These are phyloP conservation scores for Helichrysum umbraculigerum DNA, from an alignment of 129 eudicot genomes.

Conservation along the genomic window DNA sequence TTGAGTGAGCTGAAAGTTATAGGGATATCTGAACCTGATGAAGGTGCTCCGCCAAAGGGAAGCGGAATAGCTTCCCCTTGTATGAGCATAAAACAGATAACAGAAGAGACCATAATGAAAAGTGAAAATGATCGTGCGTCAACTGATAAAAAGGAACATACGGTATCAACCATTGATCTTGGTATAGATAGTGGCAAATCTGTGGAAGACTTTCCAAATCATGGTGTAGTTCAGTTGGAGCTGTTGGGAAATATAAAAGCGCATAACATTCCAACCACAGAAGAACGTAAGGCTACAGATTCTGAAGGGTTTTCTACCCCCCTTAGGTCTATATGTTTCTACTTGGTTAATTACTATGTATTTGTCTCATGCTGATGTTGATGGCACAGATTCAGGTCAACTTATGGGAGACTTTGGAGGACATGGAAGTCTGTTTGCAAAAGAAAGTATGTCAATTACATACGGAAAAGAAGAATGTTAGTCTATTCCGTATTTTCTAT, in stretches of 20 bases:
- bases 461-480: conserved; percentile 19
- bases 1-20: conserved; percentile 7
- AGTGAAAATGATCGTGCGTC: background rate
- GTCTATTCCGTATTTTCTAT: conserved; percentile 6
- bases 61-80: background rate
- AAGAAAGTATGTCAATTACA: conserved; percentile 13
- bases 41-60: conserved; percentile 8
- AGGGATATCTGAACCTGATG: conserved; percentile 16
- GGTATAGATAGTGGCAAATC: background rate
- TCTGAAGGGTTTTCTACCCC: background rate
- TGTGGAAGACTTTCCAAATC: conserved; percentile 11
- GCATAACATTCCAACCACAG: background rate
- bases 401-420: conserved; percentile 14
- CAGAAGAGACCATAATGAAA: conserved; percentile 9
- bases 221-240: background rate
- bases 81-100: conserved; percentile 5
- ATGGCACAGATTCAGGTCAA: conserved; percentile 3
- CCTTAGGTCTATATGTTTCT: background rate
- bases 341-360: background rate
- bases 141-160: conserved; percentile 10
- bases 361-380: conserved; percentile 5
- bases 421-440: conserved; percentile 9
- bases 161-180: background rate
- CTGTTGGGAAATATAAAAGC: conserved; percentile 1
- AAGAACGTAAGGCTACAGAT: conserved; percentile 16